Evolutionary conservation across 495 filamentous ascomycete species (phyloP).

Genomic region (Achaetomiella virescens): DNA sequence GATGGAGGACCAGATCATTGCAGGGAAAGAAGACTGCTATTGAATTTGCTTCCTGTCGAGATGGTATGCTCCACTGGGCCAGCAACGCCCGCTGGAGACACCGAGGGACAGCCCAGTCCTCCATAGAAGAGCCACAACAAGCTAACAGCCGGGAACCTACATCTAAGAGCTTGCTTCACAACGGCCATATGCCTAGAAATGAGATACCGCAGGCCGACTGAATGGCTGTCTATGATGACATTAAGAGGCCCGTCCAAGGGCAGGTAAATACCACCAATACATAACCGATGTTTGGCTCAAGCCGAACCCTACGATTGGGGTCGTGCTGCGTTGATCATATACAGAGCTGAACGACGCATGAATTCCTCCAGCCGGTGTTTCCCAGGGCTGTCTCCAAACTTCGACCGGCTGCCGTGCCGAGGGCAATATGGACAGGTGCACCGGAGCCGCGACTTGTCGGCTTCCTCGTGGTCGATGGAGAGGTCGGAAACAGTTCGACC

Average conservation of each 20-base stretch:
- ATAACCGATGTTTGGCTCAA: background rate
- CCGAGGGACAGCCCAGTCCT: background rate
- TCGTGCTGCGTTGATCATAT: slow-evolving; percentile 8
- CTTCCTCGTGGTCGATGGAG: background rate
- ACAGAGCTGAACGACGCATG: slow-evolving; percentile 8
- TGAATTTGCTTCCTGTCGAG: slow-evolving; percentile 1
- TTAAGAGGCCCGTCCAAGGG: slow-evolving; percentile 2
- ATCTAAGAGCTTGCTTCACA: background rate
- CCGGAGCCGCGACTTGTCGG: background rate
- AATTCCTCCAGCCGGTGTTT: slow-evolving; percentile 11
- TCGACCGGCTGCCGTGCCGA: background rate
- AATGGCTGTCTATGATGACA: slow-evolving; percentile 1
- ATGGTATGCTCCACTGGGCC: background rate
- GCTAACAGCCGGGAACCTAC: background rate
- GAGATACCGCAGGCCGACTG: background rate
- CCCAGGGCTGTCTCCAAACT: slow-evolving; percentile 6
- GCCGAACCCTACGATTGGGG: background rate
- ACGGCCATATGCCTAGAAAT: slow-evolving; percentile 9
- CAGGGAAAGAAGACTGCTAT: background rate
- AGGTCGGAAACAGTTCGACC: slow-evolving; percentile 5
- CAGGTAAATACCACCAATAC: slow-evolving; percentile 1
- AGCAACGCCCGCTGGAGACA: background rate
- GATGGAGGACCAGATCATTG: too few species aligned
- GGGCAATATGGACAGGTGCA: slow-evolving; percentile 12
- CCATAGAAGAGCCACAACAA: background rate